Conservation (phyloP, 441 rosid genomes). For the Viola pubescens region DNA sequence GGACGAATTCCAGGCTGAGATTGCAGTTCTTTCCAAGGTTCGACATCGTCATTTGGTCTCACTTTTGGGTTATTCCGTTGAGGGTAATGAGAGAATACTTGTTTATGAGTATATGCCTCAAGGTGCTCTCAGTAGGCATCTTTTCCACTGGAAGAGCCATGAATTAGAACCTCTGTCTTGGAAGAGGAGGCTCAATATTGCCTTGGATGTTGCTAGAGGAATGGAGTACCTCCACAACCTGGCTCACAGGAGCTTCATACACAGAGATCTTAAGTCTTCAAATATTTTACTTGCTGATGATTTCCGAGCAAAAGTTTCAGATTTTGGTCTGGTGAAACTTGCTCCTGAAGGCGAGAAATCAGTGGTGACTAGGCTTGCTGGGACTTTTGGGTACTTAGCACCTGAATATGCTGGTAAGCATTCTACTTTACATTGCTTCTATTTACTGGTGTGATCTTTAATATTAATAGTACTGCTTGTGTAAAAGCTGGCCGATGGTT, state of each 20-base stretch:
- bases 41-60: constrained; percentile 73
- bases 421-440: neutral
- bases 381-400: constrained; percentile 75
- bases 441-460: no score
- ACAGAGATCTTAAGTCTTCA: constrained; percentile 73
- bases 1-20: constrained; percentile 62
- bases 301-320: constrained; percentile 69
- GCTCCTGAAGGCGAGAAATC: constrained; percentile 70
- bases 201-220: constrained; percentile 73
- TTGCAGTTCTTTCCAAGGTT: constrained; percentile 65
- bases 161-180: constrained; percentile 62
- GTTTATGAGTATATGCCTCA: constrained; percentile 72
- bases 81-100: constrained; percentile 56
- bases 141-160: constrained; percentile 58
- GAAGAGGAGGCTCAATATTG: constrained; percentile 60
- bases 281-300: constrained; percentile 70
- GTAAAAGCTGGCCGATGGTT: no score
- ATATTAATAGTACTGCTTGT: no score
- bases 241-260: constrained; percentile 71
- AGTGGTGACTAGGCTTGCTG: constrained; percentile 62
- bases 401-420: constrained; percentile 74
- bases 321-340: constrained; percentile 69
- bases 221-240: constrained; percentile 70
- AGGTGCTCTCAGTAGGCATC: constrained; percentile 70
- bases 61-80: constrained; percentile 55